Percentiles rank a stretch among this genome's conserved stretches.
These are phyloP conservation scores for Acanthamoeba polyphaga DNA, from an alignment of 208 protist genomes.

Conservation along the genomic window DNA sequence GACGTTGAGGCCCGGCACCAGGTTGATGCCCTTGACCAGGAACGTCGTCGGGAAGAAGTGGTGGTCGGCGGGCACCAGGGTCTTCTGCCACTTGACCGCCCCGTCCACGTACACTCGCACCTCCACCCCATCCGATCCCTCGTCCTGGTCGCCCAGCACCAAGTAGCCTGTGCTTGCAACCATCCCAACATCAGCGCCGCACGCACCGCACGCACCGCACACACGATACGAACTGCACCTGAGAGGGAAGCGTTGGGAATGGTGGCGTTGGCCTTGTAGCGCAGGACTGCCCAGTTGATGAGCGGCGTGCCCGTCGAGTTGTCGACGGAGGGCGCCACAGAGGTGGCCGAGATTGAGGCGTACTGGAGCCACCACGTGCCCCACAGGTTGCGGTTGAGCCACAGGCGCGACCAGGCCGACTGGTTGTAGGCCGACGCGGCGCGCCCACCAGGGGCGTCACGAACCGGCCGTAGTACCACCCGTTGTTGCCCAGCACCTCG, in stretches of 20 bases:
- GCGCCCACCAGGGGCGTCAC: not conserved
- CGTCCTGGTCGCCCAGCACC: not conserved
- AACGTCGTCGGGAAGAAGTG: not conserved
- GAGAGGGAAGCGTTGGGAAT: not conserved
- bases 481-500: not conserved
- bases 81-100: not conserved
- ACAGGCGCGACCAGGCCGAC: not conserved
- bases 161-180: not conserved
- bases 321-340: not conserved
- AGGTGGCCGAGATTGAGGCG: not conserved
- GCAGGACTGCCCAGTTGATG: not conserved
- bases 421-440: not conserved
- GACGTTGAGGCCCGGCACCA: not conserved
- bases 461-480: not conserved
- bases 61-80: not conserved
- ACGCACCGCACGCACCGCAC: too few relatives aligned
- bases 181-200: not conserved
- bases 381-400: not conserved
- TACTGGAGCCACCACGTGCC: not conserved
- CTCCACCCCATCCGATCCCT: not conserved
- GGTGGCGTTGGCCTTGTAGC: not conserved
- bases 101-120: not conserved
- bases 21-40: not conserved
- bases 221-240: not conserved
- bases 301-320: not conserved